phyloP scores from a whole-genome alignment of 208 protist genomes.

The Borovskyia barvae region DNA sequence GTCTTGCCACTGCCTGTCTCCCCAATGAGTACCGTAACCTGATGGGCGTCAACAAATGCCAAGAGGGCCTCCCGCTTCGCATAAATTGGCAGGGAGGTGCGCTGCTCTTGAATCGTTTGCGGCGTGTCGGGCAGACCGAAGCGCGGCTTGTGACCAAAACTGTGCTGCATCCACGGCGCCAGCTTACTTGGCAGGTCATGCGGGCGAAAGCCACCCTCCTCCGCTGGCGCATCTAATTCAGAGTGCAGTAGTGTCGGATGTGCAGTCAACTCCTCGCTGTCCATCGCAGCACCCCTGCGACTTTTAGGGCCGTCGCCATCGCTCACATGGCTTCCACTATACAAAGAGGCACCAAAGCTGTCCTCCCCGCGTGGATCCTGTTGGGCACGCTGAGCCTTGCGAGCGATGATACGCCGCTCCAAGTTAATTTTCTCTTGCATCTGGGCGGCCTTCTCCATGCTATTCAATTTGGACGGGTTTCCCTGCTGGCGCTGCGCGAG shows the following conservation, averaged over 20 bases:
- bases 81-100: conserved; percentile 94
- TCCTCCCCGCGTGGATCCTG: conserved; percentile 13
- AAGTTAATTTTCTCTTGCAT: conserved; percentile 76
- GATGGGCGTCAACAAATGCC: conserved; percentile 70
- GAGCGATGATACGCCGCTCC: conserved; percentile 74
- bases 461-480: conserved; percentile 59
- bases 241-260: conserved; percentile 48
- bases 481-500: conserved; percentile 51
- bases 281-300: background rate
- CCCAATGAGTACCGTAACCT: conserved; percentile 91
- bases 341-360: background rate
- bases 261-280: conserved; percentile 12
- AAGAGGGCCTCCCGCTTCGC: conserved; percentile 91
- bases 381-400: conserved; percentile 33
- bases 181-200: conserved; percentile 49
- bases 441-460: conserved; percentile 71
- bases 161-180: conserved; percentile 85
- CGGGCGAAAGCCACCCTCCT: conserved; percentile 63
- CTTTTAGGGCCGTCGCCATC: background rate
- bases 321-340: background rate
- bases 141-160: conserved; percentile 55
- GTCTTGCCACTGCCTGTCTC: conserved; percentile 98
- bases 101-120: conserved; percentile 76
- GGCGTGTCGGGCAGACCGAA: conserved; percentile 61
- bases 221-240: conserved; percentile 61